These are phyloP conservation scores for Solanum megistacrolobum DNA, from an alignment of 257 asterid genomes.

Conservation along the genomic window DNA sequence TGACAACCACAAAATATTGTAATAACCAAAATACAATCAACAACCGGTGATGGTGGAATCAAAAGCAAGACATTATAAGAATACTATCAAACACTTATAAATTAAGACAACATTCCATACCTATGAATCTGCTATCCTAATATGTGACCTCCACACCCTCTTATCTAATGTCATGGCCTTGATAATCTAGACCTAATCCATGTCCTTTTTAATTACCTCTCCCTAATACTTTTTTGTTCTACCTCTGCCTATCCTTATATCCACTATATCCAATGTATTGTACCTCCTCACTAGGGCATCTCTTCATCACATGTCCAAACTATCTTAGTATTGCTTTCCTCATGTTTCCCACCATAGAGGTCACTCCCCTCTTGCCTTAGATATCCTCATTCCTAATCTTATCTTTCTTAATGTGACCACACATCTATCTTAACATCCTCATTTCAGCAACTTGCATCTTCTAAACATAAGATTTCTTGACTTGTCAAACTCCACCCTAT, in stretches of 20 bases:
- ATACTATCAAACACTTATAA: too few species aligned
- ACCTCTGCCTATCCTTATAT: not conserved
- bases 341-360: not conserved
- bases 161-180: not conserved
- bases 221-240: not conserved
- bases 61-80: too few species aligned
- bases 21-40: too few species aligned
- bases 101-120: not conserved
- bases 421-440: not conserved
- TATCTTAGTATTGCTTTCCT: not conserved
- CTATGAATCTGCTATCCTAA: not conserved
- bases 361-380: not conserved
- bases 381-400: not conserved
- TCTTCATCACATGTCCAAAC: not conserved
- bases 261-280: not conserved
- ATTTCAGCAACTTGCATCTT: not conserved
- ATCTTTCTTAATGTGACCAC: not conserved
- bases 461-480: not conserved
- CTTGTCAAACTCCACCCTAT: not conserved
- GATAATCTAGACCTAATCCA: not conserved
- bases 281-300: not conserved
- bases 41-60: too few species aligned
- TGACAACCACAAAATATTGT: not conserved
- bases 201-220: not conserved
- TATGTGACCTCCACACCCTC: not conserved